Evolutionary conservation across 2,329 filamentous ascomycete genomes (phyloP), one percentile per base, ranked within the genome.

Genomic region (Fusarium sp.): DNA sequence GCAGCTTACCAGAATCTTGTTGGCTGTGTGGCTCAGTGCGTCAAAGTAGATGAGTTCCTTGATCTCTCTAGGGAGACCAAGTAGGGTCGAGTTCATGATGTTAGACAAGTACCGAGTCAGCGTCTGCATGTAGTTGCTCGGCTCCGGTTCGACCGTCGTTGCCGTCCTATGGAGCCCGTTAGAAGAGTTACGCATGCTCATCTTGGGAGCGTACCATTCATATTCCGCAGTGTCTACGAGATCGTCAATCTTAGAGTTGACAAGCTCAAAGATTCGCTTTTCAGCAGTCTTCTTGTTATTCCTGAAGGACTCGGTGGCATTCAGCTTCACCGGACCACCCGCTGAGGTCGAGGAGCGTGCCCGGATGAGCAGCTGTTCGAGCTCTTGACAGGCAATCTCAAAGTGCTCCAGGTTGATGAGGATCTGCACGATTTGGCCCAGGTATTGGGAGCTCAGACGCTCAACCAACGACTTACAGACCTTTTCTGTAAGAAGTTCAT

Each of bases 11-110:
- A 98, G 84, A 66, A 98, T 97, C 82, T 93, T 94, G 71, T 93
- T 93, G 5, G 94, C 93, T 2, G 97, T 95, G 82, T 99, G 97
- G 65, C 92, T 95, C 39, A 99, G 89, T 0, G 97, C 97, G 81
- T 98, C 97, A 80, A 98, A 98, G 85, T 99, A 98, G 78, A 99
- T 98, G 66, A 98, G 91, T 81, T 98, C 95, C 81, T 98, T 98
- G 83, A 99, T 98, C 79, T 97, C 94, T 34, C 95, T 92, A 0
- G 97, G 97, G n/a, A 99, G 86, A 1, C 95, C 96, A 3, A 99
- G 89, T 6, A 99, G 88, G 0, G 97, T 98, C 1, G 94, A 97
- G 80, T 92, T 95, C 95, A 98, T 98, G 81, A 98, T 98, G 81
- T 97, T 98, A 34, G 93, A 94, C 23, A 99, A 87, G 81, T 98